phyloP scores from a whole-genome alignment of 805 yeast species.

The Zygoascus tannicola region DNA sequence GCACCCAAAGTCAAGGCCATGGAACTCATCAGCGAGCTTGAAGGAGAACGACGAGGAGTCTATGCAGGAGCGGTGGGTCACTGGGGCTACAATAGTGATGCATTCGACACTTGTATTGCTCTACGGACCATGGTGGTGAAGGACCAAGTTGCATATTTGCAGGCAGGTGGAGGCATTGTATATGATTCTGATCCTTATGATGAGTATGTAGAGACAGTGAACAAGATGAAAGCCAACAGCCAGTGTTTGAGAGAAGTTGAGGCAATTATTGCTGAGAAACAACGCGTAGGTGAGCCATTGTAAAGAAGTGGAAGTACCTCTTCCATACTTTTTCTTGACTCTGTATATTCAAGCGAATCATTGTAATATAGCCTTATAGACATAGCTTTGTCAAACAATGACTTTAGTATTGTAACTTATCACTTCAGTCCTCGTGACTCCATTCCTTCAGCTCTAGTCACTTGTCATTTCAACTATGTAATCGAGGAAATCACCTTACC shows the following conservation, averaged over 20 bases:
- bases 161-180: constrained; percentile 99
- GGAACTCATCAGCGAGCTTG: constrained; percentile 87
- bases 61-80: constrained; percentile 99
- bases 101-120: constrained; percentile 98
- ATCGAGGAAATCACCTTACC: too few relatives aligned
- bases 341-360: too few relatives aligned
- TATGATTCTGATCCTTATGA: constrained; percentile 91
- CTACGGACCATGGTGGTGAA: constrained; percentile 93
- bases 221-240: constrained; percentile 92
- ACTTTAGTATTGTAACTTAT: too few relatives aligned
- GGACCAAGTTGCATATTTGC: constrained; percentile 82
- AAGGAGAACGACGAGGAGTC: constrained; percentile 86
- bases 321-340: too few relatives aligned
- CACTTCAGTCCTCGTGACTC: too few relatives aligned
- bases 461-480: too few relatives aligned
- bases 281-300: not conserved
- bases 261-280: constrained; percentile 28
- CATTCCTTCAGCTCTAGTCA: too few relatives aligned
- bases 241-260: constrained; percentile 91
- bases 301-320: too few relatives aligned
- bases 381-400: too few relatives aligned
- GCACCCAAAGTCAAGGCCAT: constrained; percentile 97
- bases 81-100: constrained; percentile 91
- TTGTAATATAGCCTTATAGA: too few relatives aligned
- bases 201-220: constrained; percentile 93